A percentile compares a stretch with the other conserved stretches of the same genome.
These are phyloP conservation scores for Microdochium paspali DNA, from an alignment of 2,329 filamentous ascomycete genomes.

Conservation along the genomic window DNA sequence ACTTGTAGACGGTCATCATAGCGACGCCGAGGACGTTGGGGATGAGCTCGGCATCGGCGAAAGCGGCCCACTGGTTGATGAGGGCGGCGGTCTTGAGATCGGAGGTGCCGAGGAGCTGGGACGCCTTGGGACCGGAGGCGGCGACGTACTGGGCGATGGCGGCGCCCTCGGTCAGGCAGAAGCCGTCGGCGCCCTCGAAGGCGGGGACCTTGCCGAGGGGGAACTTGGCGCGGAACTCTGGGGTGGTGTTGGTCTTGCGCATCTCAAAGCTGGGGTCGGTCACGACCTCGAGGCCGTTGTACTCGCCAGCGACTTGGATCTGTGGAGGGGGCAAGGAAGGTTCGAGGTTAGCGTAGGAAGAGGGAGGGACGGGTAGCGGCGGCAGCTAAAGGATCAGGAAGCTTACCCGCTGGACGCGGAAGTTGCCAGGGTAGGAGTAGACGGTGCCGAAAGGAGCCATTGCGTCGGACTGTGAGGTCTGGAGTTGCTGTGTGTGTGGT, in stretches of 20 bases:
- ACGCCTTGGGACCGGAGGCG: constrained; percentile 29
- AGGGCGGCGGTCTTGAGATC: constrained; percentile 28
- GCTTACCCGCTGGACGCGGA: constrained; percentile 24
- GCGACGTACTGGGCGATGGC: constrained; percentile 39
- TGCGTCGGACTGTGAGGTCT: constrained; percentile 6
- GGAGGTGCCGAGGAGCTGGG: constrained; percentile 30
- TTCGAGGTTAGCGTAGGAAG: background rate
- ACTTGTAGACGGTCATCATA: constrained; percentile 18
- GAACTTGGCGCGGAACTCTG: constrained; percentile 39
- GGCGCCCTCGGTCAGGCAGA: constrained; percentile 31
- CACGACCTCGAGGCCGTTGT: constrained; percentile 29
- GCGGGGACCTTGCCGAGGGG: constrained; percentile 41
- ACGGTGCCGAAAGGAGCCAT: constrained; percentile 31
- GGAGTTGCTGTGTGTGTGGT: background rate
- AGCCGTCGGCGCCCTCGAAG: constrained; percentile 36
- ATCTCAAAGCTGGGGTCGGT: constrained; percentile 27
- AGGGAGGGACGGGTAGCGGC: too few relatives aligned
- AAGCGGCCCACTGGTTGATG: constrained; percentile 35
- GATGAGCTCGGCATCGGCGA: constrained; percentile 25
- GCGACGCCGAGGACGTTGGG: constrained; percentile 10
- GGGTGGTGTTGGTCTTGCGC: constrained; percentile 28
- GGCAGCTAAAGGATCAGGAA: too few relatives aligned
- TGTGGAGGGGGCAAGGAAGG: constrained; percentile 8
- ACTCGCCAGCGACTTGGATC: constrained; percentile 22
- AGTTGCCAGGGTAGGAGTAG: constrained; percentile 26